Evolutionary conservation across 2,329 filamentous ascomycete genomes (phyloP).

Genomic region (Zymoseptoria passerinii): DNA sequence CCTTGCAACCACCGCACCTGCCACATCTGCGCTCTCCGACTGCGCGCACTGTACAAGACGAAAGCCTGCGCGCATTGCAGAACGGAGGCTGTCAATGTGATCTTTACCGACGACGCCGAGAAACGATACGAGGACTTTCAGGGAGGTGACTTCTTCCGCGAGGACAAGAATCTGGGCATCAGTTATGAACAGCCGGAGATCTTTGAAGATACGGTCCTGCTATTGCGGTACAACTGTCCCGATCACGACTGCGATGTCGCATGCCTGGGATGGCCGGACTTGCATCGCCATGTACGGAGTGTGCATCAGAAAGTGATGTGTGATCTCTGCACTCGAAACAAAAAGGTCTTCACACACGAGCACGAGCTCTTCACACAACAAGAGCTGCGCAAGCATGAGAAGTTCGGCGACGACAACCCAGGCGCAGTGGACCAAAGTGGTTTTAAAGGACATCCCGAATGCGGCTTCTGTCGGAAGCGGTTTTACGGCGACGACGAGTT

Average conservation of each 20-base stretch:
- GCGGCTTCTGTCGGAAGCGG: conserved; percentile 80
- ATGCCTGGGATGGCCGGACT: conserved; percentile 69
- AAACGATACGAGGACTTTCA: conserved; percentile 83
- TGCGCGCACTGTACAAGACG: conserved; percentile 91
- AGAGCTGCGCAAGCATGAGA: conserved; percentile 81
- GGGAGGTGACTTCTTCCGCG: conserved; percentile 62
- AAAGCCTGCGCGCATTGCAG: conserved; percentile 95
- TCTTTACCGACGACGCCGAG: conserved; percentile 78
- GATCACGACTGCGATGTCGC: conserved; percentile 77
- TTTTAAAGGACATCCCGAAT: conserved; percentile 91
- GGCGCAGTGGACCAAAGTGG: conserved; percentile 87
- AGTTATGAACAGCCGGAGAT: conserved; percentile 84
- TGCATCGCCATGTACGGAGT: conserved; percentile 72
- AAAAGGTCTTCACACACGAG: conserved; percentile 97
- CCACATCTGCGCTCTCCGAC: conserved; percentile 85
- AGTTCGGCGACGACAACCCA: conserved; percentile 79
- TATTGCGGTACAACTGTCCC: conserved; percentile 92
- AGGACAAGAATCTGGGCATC: conserved; percentile 81
- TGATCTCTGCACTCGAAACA: conserved; percentile 84
- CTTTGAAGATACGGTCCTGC: conserved; percentile 77
- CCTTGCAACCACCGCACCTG: conserved; percentile 96
- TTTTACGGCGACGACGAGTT: conserved; percentile 97
- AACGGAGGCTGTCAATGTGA: conserved; percentile 69
- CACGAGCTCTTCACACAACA: conserved; percentile 81
- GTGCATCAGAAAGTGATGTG: conserved; percentile 82